phyloP scores from a whole-genome alignment of 208 protist genomes.

The Acanthamoeba culbertsoni region DNA sequence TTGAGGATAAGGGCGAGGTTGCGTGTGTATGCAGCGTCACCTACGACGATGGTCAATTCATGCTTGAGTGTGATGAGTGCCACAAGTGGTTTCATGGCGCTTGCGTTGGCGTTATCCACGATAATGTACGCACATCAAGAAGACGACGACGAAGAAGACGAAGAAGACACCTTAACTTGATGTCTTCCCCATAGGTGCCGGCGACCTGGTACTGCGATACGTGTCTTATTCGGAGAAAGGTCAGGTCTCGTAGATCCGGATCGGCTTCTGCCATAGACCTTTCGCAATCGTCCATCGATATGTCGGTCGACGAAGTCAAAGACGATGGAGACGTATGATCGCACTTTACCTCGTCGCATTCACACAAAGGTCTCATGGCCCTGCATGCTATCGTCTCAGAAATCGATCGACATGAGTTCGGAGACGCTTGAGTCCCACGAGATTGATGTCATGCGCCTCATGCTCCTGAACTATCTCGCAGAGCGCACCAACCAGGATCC shows the following conservation, averaged over 20 bases:
- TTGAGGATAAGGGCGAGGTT: constrained; percentile 7
- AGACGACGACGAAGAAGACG: too few relatives aligned
- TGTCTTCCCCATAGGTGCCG: too few relatives aligned
- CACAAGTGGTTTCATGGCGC: constrained; percentile 62
- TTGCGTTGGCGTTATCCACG: constrained; percentile 28
- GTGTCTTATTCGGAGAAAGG: constrained; percentile 47
- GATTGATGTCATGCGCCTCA: constrained; percentile 19
- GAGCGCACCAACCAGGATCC: constrained; percentile 5
- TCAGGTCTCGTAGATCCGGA: background rate
- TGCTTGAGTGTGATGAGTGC: constrained; percentile 56
- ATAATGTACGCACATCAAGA: background rate
- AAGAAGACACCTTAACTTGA: too few relatives aligned
- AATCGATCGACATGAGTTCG: background rate
- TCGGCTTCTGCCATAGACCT: background rate
- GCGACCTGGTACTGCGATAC: constrained; percentile 30
- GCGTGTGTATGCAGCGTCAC: background rate
- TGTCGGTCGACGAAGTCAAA: background rate
- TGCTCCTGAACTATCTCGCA: constrained; percentile 43
- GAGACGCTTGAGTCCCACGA: background rate
- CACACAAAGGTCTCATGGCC: background rate
- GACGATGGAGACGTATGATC: background rate
- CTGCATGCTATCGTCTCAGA: background rate
- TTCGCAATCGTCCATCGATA: background rate
- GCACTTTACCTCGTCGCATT: too few relatives aligned
- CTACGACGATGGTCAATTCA: background rate